phyloP scores from a whole-genome alignment of 768 basidiomycete species.

The Lentinula detonsa region DNA sequence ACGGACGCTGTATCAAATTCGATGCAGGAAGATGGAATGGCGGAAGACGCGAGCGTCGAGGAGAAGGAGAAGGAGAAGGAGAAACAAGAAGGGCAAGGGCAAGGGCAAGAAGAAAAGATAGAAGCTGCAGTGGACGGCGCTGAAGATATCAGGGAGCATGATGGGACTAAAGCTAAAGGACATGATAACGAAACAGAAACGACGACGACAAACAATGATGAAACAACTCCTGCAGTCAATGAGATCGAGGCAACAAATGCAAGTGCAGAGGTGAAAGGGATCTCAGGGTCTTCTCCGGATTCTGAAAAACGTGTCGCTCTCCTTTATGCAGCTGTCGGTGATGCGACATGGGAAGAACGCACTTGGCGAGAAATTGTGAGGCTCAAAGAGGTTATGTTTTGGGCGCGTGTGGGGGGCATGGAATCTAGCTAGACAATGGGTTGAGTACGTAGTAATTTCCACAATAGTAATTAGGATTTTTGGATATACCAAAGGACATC shows the following conservation, averaged over 20 bases:
- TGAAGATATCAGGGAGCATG: background rate
- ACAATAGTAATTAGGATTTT: background rate
- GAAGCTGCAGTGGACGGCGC: background rate
- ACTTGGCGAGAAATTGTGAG: constrained; percentile 76
- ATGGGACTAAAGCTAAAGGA: background rate
- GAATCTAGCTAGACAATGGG: constrained; percentile 7
- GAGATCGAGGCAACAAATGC: constrained; percentile 7
- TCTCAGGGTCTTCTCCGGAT: background rate
- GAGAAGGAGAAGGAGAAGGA: background rate
- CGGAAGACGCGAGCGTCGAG: too few species aligned
- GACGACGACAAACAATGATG: background rate
- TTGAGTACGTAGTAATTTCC: background rate
- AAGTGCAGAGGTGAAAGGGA: constrained; percentile 7
- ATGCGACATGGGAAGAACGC: constrained; percentile 79
- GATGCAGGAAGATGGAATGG: too few species aligned
- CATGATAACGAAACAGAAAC: background rate
- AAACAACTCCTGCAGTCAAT: background rate
- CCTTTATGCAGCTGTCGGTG: constrained; percentile 46
- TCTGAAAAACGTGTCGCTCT: constrained; percentile 6
- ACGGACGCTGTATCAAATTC: too few species aligned
- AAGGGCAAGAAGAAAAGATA: background rate
- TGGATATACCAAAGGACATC: background rate
- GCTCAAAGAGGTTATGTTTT: constrained; percentile 82
- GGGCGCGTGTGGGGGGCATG: constrained; percentile 66
- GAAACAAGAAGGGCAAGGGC: background rate